Conservation (phyloP, 2,329 filamentous ascomycete genomes). For the Aschersonia sp. region DNA sequence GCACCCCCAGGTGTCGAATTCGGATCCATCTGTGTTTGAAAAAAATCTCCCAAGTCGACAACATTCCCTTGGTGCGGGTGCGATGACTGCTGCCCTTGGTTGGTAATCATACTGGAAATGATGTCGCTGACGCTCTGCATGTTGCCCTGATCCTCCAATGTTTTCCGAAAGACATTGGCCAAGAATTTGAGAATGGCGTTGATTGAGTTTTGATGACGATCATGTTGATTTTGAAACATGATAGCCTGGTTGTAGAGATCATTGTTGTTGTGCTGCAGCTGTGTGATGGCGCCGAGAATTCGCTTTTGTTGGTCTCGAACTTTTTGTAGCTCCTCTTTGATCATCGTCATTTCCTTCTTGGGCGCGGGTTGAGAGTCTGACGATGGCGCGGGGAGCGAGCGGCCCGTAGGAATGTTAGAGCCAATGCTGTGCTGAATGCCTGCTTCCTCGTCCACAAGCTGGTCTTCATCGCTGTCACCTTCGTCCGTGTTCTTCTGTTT, state of each 20-base stretch:
- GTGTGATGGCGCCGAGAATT: slow-evolving; percentile 70
- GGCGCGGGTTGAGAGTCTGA: slow-evolving; percentile 34
- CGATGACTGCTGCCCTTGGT: slow-evolving; percentile 24
- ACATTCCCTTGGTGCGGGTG: slow-evolving; percentile 38
- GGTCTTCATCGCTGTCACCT: slow-evolving; percentile 48
- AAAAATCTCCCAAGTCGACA: slow-evolving; percentile 46
- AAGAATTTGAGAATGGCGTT: slow-evolving; percentile 97
- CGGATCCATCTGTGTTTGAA: slow-evolving; percentile 29
- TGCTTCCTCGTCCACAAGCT: slow-evolving; percentile 39
- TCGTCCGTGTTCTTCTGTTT: slow-evolving; percentile 28
- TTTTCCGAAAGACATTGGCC: slow-evolving; percentile 91
- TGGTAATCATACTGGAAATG: slow-evolving; percentile 61
- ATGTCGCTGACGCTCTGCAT: slow-evolving; percentile 71
- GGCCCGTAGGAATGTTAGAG: slow-evolving; percentile 8
- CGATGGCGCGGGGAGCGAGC: slow-evolving; percentile 21
- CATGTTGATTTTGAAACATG: slow-evolving; percentile 81
- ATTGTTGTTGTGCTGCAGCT: slow-evolving; percentile 73
- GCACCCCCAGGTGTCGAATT: slow-evolving; percentile 22
- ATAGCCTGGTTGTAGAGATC: slow-evolving; percentile 78
- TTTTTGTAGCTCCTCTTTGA: slow-evolving; percentile 68
- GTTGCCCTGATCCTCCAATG: slow-evolving; percentile 60
- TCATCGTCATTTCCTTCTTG: slow-evolving; percentile 60
- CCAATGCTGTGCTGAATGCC: slow-evolving; percentile 11
- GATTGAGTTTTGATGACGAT: slow-evolving; percentile 96
- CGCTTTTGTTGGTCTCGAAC: slow-evolving; percentile 76